Evolutionary conservation across 106 monocot genomes (phyloP).

Genomic region (Phalaenopsis equestris): DNA sequence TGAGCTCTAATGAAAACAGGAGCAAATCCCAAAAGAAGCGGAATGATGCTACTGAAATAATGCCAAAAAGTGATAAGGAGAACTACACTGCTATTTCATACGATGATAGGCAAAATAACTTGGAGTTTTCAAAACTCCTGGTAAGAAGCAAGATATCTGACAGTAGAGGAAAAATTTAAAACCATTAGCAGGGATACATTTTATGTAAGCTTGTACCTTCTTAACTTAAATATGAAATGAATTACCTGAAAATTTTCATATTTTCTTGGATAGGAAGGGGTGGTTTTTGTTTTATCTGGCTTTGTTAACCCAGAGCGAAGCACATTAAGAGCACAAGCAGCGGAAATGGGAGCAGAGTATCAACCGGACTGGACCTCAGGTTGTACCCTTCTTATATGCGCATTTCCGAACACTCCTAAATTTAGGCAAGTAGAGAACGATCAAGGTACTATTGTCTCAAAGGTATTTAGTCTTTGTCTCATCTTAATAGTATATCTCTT

Average conservation of each 20-base stretch:
- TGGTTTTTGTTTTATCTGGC: slow-evolving; percentile 80
- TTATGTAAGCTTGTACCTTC: background rate
- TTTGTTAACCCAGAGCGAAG: slow-evolving; percentile 91
- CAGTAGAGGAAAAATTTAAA: background rate
- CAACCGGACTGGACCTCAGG: slow-evolving; percentile 77
- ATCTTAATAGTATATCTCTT: background rate
- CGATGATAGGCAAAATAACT: slow-evolving; percentile 9
- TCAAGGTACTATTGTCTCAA: slow-evolving; percentile 86
- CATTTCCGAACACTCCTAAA: slow-evolving; percentile 94
- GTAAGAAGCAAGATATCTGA: slow-evolving; percentile 20
- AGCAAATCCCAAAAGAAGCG: slow-evolving; percentile 37
- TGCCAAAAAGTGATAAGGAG: background rate
- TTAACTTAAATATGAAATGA: background rate
- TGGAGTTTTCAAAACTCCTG: slow-evolving; percentile 65
- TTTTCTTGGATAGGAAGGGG: slow-evolving; percentile 60
- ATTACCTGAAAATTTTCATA: background rate
- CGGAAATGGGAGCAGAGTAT: slow-evolving; percentile 87
- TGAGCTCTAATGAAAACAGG: slow-evolving; percentile 28
- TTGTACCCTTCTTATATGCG: slow-evolving; percentile 89
- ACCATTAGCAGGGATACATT: background rate
- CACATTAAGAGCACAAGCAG: slow-evolving; percentile 59
- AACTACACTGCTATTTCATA: slow-evolving; percentile 1
- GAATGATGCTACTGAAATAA: slow-evolving; percentile 11
- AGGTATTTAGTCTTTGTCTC: slow-evolving; percentile 33
- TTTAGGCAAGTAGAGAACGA: slow-evolving; percentile 85